Evolutionary conservation across 2,329 filamentous ascomycete species (phyloP), one percentile per base, ranked within the genome.

Genomic region (Ceratocystis huliohia): DNA sequence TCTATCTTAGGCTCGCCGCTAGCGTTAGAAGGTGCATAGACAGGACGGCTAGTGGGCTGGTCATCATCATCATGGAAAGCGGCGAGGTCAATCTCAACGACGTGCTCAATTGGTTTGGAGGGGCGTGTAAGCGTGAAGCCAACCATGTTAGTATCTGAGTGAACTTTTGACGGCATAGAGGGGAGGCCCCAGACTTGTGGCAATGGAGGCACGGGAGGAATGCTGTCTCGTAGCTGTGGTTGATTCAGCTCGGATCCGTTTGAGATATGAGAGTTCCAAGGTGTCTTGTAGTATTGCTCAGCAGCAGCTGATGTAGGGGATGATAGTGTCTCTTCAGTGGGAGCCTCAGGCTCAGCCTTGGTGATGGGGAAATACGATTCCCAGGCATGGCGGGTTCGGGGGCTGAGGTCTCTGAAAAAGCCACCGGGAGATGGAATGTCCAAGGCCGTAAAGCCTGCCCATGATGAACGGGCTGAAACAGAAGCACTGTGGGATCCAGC

Each of bases 351-450:
- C 28, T 59, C 56, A n/a, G 30, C 17, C 56, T 59, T 59, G 53
- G 37, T 59, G 28, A 20, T 28, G 20, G 61, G 30, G 28, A 67
- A 67, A 22, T 67, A 67, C 33, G 66, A 67, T 72, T 90, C 85
- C 93, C 93, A 97, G 13, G 92, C 94, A 72, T 87, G 85, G 64
- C 91, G 85, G 46, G 87, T 85, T 65, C 84, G 83, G 2, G 87
- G 84, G 46, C 88, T 89, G 33, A 96, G 82, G 0, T 88, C 91
- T 1, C 89, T 89, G 76, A 96, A 96, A 80, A 96, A 96, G 0
- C 88, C 91, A 30, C 90, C 88, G 0, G 93, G 93, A 0, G 93
- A 96, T 5, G 92, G 93, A 44, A 97, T 91, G 30, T 92, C 92
- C 22, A 96, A 82, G 68, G 84, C 86, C 22, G 89, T 92, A 69